Conservation (phyloP, 306 rosid species). For the Canavalia gladiata region DNA sequence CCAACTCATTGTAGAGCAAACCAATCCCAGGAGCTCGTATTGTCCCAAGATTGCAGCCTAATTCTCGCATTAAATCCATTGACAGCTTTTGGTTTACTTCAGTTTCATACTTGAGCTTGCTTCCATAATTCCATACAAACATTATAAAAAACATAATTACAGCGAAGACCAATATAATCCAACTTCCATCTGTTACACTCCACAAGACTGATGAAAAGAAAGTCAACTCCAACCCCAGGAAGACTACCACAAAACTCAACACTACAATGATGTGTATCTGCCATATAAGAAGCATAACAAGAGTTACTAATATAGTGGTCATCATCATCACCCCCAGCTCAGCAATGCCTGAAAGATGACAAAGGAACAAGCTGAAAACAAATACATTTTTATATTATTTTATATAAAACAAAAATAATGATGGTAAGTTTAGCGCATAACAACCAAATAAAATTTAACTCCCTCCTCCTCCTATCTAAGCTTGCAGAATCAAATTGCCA, state of each 20-base stretch:
- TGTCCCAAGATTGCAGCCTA: conserved; percentile 94
- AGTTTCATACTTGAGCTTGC: conserved; percentile 97
- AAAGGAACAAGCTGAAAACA: conserved; percentile 46
- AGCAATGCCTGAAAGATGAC: conserved; percentile 80
- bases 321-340: conserved; percentile 99
- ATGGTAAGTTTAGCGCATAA: conserved; percentile 30
- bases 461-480: conserved; percentile 23
- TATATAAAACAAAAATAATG: conserved; percentile 15
- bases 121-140: conserved; percentile 93
- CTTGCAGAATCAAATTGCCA: conserved; percentile 2
- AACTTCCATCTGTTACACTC: conserved; percentile 94
- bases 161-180: conserved; percentile 92
- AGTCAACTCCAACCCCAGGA: conserved; percentile 85
- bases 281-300: conserved; percentile 99
- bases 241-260: conserved; percentile 68
- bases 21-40: conserved; percentile 98
- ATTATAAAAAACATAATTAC: conserved; percentile 80
- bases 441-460: conserved; percentile 27
- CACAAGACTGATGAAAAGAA: conserved; percentile 94
- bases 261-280: conserved; percentile 83
- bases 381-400: conserved; percentile 12
- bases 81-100: conserved; percentile 94
- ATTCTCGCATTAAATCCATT: conserved; percentile 82
- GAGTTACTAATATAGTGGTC: conserved; percentile 89
- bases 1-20: conserved; percentile 92